These are phyloP conservation scores for Tarenaya hassleriana DNA, from an alignment of 345 rosid genomes.

Conservation along the genomic window DNA sequence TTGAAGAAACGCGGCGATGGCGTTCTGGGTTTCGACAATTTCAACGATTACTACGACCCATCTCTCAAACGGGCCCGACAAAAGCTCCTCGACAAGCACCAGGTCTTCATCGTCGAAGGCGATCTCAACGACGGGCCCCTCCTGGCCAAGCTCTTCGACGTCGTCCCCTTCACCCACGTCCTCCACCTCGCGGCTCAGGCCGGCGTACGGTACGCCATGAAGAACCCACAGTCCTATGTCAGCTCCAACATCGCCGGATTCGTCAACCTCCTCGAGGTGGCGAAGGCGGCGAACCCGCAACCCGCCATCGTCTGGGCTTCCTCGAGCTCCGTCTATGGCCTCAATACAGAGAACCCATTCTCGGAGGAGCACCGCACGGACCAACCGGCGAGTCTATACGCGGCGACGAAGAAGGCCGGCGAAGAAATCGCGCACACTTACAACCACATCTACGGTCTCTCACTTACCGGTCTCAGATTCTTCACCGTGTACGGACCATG, in stretches of 20 bases:
- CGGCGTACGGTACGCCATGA: slow-evolving; percentile 85
- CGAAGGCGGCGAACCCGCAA: slow-evolving; percentile 40
- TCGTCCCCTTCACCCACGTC: slow-evolving; percentile 48
- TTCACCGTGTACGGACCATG: slow-evolving; percentile 85
- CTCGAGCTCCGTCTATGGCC: slow-evolving; percentile 55
- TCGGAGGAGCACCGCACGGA: slow-evolving; percentile 70
- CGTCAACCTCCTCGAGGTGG: slow-evolving; percentile 41
- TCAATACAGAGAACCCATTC: slow-evolving; percentile 75
- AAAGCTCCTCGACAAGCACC: slow-evolving; percentile 41
- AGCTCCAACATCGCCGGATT: slow-evolving; percentile 50
- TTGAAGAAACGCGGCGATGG: slow-evolving; percentile 47
- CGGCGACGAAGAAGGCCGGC: slow-evolving; percentile 79
- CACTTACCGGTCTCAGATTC: slow-evolving; percentile 71
- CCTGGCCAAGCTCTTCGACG: slow-evolving; percentile 36
- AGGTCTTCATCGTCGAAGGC: slow-evolving; percentile 70
- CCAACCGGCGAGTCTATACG: slow-evolving; percentile 86
- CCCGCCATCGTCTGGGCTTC: slow-evolving; percentile 55
- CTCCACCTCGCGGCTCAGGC: slow-evolving; percentile 89
- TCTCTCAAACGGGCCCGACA: slow-evolving; percentile 66
- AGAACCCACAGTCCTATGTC: slow-evolving; percentile 77
- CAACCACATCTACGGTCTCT: slow-evolving; percentile 76
- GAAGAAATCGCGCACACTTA: slow-evolving; percentile 85
- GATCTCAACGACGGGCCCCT: slow-evolving; percentile 54
- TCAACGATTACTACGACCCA: slow-evolving; percentile 60
- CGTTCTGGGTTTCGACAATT: slow-evolving; percentile 46